Conservation (phyloP, 164 flowering plant species). For the Macadamia tetraphylla region DNA sequence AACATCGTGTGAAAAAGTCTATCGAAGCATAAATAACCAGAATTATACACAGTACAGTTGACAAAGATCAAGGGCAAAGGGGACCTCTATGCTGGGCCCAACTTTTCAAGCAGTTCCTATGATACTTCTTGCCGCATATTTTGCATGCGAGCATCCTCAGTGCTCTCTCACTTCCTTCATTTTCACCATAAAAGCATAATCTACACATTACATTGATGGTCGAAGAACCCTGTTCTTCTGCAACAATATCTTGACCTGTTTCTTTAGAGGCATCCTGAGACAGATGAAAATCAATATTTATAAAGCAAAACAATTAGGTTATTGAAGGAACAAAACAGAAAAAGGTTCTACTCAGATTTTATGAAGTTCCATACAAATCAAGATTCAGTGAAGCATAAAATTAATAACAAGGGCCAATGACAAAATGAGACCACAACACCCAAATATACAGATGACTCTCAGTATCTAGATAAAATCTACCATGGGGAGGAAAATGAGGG, state of each 20-base stretch:
- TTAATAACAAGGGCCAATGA: background rate
- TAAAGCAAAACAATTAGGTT: background rate
- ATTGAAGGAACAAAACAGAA: background rate
- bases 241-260: conserved; percentile 10
- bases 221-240: conserved; percentile 36
- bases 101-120: conserved; percentile 71
- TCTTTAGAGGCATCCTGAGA: conserved; percentile 22
- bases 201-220: conserved; percentile 72
- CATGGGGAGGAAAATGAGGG: too few species aligned
- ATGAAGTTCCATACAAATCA: background rate
- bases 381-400: background rate
- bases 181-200: conserved; percentile 79
- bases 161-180: conserved; percentile 84
- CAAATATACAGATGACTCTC: background rate
- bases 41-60: background rate
- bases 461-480: too few species aligned
- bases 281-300: too few species aligned
- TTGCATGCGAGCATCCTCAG: conserved; percentile 84
- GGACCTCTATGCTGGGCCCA: conserved; percentile 93
- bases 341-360: background rate
- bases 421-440: background rate
- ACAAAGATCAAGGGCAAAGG: conserved; percentile 1
- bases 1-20: conserved; percentile 2
- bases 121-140: conserved; percentile 87
- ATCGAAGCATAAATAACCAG: conserved; percentile 1